Conservation (phyloP, 345 rosid genomes). For the Hypericum androsaemum region DNA sequence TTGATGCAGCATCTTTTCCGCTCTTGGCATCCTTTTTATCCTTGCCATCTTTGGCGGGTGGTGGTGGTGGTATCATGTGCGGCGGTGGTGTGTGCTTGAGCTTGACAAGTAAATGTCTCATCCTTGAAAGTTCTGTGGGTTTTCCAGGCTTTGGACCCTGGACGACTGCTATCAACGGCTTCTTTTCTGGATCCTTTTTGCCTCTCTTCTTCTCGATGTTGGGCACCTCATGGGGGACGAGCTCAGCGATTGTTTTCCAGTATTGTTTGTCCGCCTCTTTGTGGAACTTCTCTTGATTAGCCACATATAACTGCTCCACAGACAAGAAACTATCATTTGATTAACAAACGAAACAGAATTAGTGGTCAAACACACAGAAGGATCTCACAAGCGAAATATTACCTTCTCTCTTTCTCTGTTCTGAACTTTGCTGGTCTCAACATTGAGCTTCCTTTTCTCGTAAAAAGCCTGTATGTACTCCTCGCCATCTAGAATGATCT, state of each 20-base stretch:
- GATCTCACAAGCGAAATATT: background rate
- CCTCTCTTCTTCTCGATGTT: conserved; percentile 31
- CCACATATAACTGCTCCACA: conserved; percentile 16
- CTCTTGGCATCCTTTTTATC: conserved; percentile 19
- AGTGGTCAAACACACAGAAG: background rate
- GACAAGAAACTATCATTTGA: background rate
- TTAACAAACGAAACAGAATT: background rate
- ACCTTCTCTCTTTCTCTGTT: conserved; percentile 29
- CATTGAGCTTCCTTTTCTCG: conserved; percentile 21
- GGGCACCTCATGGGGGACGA: conserved; percentile 23
- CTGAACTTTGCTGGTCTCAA: conserved; percentile 20
- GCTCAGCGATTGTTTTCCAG: conserved; percentile 28
- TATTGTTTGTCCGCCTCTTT: conserved; percentile 28
- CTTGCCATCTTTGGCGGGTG: conserved; percentile 20
- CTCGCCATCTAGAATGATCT: conserved; percentile 24
- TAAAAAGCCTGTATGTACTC: conserved; percentile 22
- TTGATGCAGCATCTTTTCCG: conserved; percentile 14
- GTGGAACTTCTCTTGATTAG: conserved; percentile 26
- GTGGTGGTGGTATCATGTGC: conserved; percentile 28
- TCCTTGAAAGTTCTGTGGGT: conserved; percentile 26
- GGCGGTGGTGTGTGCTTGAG: conserved; percentile 30
- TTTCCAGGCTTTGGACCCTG: conserved; percentile 32
- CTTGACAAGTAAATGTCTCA: conserved; percentile 25
- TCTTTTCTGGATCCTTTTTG: conserved; percentile 28
- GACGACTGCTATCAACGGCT: conserved; percentile 17